A percentile compares a stretch with the other conserved stretches of the same genome.
phyloP scores from a whole-genome alignment of 495 filamentous ascomycete genomes.

The Penicillium longicatenatum region DNA sequence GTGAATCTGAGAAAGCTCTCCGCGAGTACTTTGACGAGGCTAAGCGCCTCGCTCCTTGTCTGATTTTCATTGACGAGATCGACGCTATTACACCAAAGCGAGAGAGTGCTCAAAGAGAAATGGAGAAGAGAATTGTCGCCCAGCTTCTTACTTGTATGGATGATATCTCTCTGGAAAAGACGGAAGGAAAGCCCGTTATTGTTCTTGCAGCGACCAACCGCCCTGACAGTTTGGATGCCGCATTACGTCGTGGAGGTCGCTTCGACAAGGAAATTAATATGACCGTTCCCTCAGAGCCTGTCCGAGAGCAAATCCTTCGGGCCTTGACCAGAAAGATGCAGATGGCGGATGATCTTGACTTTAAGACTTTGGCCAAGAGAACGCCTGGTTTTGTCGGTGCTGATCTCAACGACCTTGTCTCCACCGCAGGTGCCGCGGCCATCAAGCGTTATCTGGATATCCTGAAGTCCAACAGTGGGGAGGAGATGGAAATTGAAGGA shows the following conservation, averaged over 20 bases:
- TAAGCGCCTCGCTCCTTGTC: conserved; percentile 80
- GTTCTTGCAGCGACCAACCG: conserved; percentile 93
- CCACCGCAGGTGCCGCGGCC: conserved; percentile 67
- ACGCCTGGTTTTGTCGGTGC: conserved; percentile 95
- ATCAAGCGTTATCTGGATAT: conserved; percentile 60
- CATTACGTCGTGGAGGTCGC: conserved; percentile 79
- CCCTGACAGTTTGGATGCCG: conserved; percentile 86
- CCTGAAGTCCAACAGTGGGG: conserved; percentile 50
- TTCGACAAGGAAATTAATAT: conserved; percentile 95
- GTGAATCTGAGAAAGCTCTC: conserved; percentile 93
- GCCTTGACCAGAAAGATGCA: conserved; percentile 72
- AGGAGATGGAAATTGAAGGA: conserved; percentile 57
- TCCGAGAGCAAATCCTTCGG: conserved; percentile 80
- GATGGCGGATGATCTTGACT: conserved; percentile 73
- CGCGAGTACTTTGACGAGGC: conserved; percentile 90
- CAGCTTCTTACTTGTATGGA: conserved; percentile 91
- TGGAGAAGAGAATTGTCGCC: conserved; percentile 95
- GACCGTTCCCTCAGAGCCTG: conserved; percentile 85
- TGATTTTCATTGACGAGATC: conserved; percentile 96
- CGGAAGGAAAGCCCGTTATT: conserved; percentile 86
- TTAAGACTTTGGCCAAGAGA: conserved; percentile 76
- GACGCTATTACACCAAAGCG: conserved; percentile 94
- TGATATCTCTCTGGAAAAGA: conserved; percentile 77
- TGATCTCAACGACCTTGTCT: conserved; percentile 84
- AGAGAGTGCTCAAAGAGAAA: conserved; percentile 91